Evolutionary conservation across 768 basidiomycete genomes (phyloP), one percentile per base, ranked within the genome.

Genomic region (Xerocomellus dryophilus): DNA sequence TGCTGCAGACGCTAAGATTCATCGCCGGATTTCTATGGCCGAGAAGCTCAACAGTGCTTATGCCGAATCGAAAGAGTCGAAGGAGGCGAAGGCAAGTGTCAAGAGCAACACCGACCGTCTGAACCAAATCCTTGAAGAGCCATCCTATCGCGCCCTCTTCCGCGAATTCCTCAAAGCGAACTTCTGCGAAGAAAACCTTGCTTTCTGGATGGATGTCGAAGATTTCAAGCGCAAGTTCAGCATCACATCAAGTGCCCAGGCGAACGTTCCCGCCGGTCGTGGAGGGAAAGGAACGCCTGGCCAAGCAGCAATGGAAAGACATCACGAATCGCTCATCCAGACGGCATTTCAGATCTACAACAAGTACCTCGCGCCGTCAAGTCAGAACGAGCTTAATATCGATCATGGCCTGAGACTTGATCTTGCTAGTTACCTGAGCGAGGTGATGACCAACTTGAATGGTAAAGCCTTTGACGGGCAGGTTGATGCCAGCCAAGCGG

Each of bases 111-210:
- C 93, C 14, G 92, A 94, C 51, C 88, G 93, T 48, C 77, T 98
- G 42, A 83, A 85, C 58, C 90, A 90, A 70, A 95, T 99, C 58
- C 81, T 99, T 21, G 95, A 96, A 58, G 93, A 98, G 58, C 90
- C 95, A 0, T 86, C 87, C 29, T 76, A 95, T 35, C 84, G 97
- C 14, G 81, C 84, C 3, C 76, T 98, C 46, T 99, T 99, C 81
- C 86, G 97, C 54, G 97, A 98, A 59, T 96, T 94, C 76, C 73
- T 99, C 50, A 83, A 92, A 31, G 80, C 84, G 51, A 98, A 98
- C 71, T 98, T 97, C 69, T 98, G 93, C 74, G 97, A 99, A 67
- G 97, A 99, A 77, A 99, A 99, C 69, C 74, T 99, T 60, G 87
- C 88, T 43, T 99, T 98, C 75, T 99, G 93, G 90, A 70, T 98